These are phyloP conservation scores for Rhodotorula babjevae DNA, from an alignment of 768 basidiomycete species.

Conservation along the genomic window DNA sequence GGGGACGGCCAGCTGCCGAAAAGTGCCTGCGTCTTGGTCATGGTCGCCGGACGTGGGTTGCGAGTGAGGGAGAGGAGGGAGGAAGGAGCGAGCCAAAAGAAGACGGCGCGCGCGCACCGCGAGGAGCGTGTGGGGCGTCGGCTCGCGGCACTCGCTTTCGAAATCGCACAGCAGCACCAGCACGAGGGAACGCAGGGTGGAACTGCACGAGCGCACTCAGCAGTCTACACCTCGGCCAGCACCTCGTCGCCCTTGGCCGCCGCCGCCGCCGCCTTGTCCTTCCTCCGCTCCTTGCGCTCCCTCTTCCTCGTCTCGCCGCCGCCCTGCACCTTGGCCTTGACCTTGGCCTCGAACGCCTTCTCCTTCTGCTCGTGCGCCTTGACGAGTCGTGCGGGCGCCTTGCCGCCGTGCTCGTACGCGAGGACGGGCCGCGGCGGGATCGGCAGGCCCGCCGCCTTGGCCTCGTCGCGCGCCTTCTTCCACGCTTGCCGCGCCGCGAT, in stretches of 20 bases:
- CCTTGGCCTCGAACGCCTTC: slow-evolving; percentile 1
- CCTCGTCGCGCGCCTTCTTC: slow-evolving; percentile 29
- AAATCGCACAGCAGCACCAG: not conserved
- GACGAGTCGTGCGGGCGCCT: not conserved
- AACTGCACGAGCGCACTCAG: not conserved
- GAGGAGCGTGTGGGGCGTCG: no score
- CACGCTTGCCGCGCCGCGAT: slow-evolving; percentile 27
- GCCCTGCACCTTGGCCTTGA: not conserved
- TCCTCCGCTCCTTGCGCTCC: slow-evolving; percentile 12
- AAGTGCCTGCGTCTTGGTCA: no score
- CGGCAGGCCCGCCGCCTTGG: slow-evolving; percentile 16
- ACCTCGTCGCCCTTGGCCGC: not conserved
- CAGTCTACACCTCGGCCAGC: not conserved
- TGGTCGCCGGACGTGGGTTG: no score
- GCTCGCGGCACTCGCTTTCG: no score
- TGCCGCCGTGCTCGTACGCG: slow-evolving; percentile 35
- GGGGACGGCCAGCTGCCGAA: no score
- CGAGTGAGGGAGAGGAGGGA: no score
- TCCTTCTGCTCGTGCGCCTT: not conserved
- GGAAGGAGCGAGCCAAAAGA: no score
- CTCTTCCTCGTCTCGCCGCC: not conserved
- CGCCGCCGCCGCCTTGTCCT: not conserved
- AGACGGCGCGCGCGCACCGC: no score
- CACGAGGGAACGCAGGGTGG: not conserved
- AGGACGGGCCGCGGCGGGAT: slow-evolving; percentile 17